A percentile compares a stretch with the other conserved stretches of the same genome.
Evolutionary conservation across 2,329 filamentous ascomycete species (phyloP).

Genomic region (Fusarium denticulatum): DNA sequence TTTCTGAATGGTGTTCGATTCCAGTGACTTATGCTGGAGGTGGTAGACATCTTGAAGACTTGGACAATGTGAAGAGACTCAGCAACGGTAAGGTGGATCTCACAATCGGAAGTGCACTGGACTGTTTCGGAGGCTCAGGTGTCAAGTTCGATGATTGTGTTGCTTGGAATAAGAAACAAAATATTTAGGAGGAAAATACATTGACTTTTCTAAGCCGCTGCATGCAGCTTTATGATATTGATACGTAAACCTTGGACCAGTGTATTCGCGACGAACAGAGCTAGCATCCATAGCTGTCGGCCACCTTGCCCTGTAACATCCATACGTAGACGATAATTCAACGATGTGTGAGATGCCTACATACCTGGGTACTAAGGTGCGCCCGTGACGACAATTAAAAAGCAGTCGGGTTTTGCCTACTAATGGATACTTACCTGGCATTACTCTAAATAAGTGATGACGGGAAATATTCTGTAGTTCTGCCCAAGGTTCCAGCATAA

Average conservation of each 20-base stretch:
- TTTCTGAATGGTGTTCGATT: constrained; percentile 88
- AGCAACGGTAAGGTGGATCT: constrained; percentile 87
- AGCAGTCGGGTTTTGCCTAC: background rate
- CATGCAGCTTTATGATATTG: background rate
- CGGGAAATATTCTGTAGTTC: background rate
- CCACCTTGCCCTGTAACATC: background rate
- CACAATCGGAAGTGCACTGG: constrained; percentile 94
- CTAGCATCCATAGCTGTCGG: background rate
- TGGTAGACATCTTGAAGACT: constrained; percentile 82
- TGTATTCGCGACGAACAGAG: background rate
- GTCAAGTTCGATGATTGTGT: constrained; percentile 92
- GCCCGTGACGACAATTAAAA: background rate
- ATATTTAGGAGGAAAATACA: constrained; percentile 19
- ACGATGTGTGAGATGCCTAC: background rate
- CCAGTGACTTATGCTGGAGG: constrained; percentile 97
- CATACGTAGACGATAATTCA: background rate
- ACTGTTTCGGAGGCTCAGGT: constrained; percentile 91
- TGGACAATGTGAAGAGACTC: constrained; percentile 81
- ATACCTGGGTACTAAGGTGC: background rate
- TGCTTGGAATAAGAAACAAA: constrained; percentile 76
- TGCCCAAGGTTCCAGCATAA: background rate
- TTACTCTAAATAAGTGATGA: background rate
- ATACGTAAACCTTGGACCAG: background rate
- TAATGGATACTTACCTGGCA: background rate
- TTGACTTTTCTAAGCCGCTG: background rate